These are phyloP conservation scores for Penicillium lagena DNA, from an alignment of 495 filamentous ascomycete species.

Conservation along the genomic window DNA sequence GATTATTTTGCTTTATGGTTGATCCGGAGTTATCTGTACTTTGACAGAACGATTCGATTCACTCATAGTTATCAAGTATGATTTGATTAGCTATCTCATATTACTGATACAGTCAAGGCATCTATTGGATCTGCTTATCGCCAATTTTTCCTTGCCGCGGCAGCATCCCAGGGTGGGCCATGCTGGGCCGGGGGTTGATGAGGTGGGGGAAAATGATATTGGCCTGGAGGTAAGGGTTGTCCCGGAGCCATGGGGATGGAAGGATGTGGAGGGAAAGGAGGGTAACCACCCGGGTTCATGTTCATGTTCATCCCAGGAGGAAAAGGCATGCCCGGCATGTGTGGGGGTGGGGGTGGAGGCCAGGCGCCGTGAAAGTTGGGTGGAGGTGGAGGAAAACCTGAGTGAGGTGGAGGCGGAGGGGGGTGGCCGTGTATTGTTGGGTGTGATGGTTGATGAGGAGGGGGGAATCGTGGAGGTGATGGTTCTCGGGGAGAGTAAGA, in stretches of 20 bases:
- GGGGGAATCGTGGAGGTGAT: conserved; percentile 19
- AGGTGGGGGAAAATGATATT: conserved; percentile 33
- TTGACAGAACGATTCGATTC: no score
- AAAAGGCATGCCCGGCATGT: conserved; percentile 14
- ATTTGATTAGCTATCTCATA: no score
- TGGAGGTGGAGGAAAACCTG: conserved; percentile 34
- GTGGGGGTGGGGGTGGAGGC: conserved; percentile 40
- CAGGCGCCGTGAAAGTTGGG: conserved; percentile 45
- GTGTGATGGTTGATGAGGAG: conserved; percentile 21
- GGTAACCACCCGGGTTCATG: neutral
- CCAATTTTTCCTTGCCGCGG: conserved; percentile 13
- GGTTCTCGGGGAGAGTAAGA: conserved; percentile 42
- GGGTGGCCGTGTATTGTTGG: conserved; percentile 6
- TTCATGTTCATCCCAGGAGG: conserved; percentile 1
- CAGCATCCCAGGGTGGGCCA: conserved; percentile 13
- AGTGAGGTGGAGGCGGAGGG: conserved; percentile 7
- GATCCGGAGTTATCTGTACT: no score
- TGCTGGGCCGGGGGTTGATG: conserved; percentile 17
- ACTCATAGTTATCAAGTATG: no score
- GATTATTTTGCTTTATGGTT: no score
- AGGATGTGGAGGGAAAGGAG: conserved; percentile 21
- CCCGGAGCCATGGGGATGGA: conserved; percentile 15
- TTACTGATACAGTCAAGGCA: conserved; percentile 1
- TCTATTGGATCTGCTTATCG: conserved; percentile 6
- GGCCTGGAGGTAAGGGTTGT: conserved; percentile 30